Percentiles rank a stretch among this genome's conserved stretches.
Conservation (phyloP, 192 early-diverging fungal species). For the Linderina pennispora region DNA sequence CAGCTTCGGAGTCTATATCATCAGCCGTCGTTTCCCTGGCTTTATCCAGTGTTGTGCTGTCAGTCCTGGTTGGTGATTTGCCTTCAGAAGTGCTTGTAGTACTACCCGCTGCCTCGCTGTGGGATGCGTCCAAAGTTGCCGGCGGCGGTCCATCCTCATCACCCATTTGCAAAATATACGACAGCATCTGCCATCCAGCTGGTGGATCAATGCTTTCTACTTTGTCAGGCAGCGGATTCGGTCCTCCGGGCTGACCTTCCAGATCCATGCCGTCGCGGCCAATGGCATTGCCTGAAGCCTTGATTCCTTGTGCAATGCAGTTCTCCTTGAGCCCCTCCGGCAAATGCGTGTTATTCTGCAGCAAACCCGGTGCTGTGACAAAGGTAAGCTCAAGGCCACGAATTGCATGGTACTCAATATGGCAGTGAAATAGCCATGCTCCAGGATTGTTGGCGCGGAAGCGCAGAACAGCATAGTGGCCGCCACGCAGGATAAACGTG, state of each 20-base stretch:
- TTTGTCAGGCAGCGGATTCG: conserved; percentile 25
- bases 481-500: conserved; percentile 57
- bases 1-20: no score
- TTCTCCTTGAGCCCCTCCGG: conserved; percentile 52
- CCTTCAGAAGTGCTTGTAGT: no score
- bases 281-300: conserved; percentile 59
- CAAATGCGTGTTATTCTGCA: conserved; percentile 45
- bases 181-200: conserved; percentile 31
- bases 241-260: conserved; percentile 31
- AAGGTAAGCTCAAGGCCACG: conserved; percentile 65
- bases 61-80: no score
- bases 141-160: background rate
- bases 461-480: conserved; percentile 60
- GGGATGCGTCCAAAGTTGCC: no score
- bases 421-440: conserved; percentile 83
- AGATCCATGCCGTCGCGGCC: conserved; percentile 60
- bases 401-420: conserved; percentile 53
- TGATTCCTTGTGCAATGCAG: conserved; percentile 57
- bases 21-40: no score
- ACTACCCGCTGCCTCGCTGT: no score
- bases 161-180: conserved; percentile 23
- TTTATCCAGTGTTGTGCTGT: no score
- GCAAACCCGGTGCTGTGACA: conserved; percentile 62
- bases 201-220: conserved; percentile 34
- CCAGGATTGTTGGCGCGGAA: conserved; percentile 79